Evolutionary conservation across 169 alveolate species (phyloP).

Genomic region (Plasmodium blacklocki): DNA sequence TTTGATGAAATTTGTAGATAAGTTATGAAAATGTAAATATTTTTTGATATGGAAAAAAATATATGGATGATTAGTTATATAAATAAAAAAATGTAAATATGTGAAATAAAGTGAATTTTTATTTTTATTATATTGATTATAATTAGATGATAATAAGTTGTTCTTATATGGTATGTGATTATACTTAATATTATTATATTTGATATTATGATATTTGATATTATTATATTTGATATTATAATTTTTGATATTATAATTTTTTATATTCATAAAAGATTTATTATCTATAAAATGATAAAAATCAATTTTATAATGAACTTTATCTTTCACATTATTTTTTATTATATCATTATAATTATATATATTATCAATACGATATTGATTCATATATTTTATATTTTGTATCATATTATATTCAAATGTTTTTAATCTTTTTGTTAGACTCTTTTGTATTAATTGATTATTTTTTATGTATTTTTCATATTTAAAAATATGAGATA

Average conservation of each 20-base stretch:
- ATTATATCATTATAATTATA: constrained; percentile 51
- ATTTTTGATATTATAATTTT: background rate
- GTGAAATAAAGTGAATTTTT: constrained; percentile 29
- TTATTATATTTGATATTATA: background rate
- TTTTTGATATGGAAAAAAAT: constrained; percentile 56
- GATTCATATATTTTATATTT: constrained; percentile 36
- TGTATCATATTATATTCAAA: constrained; percentile 4
- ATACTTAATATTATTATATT: no score
- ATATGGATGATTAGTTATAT: constrained; percentile 47
- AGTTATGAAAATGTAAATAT: constrained; percentile 57
- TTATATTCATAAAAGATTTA: background rate
- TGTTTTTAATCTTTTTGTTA: background rate
- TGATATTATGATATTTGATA: no score
- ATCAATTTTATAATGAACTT: constrained; percentile 35
- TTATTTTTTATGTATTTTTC: background rate
- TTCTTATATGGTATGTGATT: no score
- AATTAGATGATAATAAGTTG: no score
- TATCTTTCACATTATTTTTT: constrained; percentile 48
- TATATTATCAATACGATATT: constrained; percentile 32
- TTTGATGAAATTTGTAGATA: constrained; percentile 37
- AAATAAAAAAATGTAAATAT: constrained; percentile 50
- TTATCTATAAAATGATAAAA: constrained; percentile 39
- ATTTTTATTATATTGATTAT: constrained; percentile 1
- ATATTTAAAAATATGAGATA: background rate
- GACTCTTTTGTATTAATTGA: background rate